Conservation (phyloP, 441 rosid species). For the Sinapis alba region DNA sequence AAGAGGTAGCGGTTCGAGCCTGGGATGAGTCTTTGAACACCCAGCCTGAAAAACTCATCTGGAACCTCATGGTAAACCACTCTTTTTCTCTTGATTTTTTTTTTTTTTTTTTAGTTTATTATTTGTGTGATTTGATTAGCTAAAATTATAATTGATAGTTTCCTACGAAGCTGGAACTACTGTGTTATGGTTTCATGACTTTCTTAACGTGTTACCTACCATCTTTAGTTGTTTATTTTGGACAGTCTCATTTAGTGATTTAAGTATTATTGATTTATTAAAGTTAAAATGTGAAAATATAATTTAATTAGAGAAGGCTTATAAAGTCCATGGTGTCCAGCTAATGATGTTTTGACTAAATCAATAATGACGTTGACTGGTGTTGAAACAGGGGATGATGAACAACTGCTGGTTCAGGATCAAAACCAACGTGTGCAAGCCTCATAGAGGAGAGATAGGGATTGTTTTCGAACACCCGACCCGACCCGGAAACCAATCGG, state of each 20-base stretch:
- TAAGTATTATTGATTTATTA: background rate
- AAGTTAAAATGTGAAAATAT: background rate
- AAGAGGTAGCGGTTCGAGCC: slow-evolving; percentile 86
- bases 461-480: slow-evolving; percentile 91
- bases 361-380: slow-evolving; percentile 19
- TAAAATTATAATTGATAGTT: background rate
- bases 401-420: slow-evolving; percentile 94
- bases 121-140: background rate
- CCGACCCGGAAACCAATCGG: slow-evolving; percentile 85
- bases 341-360: slow-evolving; percentile 17
- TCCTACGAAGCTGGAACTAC: slow-evolving; percentile 41
- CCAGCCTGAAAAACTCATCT: slow-evolving; percentile 89
- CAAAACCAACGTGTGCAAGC: slow-evolving; percentile 73
- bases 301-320: background rate
- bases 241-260: slow-evolving; percentile 26
- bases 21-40: slow-evolving; percentile 91
- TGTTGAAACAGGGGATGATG: slow-evolving; percentile 84
- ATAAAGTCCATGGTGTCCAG: slow-evolving; percentile 18
- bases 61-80: slow-evolving; percentile 82
- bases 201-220: slow-evolving; percentile 37
- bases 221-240: slow-evolving; percentile 16
- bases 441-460: slow-evolving; percentile 85
- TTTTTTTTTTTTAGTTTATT: background rate
- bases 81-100: background rate
- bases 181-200: background rate